Evolutionary conservation across 768 basidiomycete species (phyloP), one percentile per base, ranked within the genome.

Genomic region (Leucogyrophana mollusca): DNA sequence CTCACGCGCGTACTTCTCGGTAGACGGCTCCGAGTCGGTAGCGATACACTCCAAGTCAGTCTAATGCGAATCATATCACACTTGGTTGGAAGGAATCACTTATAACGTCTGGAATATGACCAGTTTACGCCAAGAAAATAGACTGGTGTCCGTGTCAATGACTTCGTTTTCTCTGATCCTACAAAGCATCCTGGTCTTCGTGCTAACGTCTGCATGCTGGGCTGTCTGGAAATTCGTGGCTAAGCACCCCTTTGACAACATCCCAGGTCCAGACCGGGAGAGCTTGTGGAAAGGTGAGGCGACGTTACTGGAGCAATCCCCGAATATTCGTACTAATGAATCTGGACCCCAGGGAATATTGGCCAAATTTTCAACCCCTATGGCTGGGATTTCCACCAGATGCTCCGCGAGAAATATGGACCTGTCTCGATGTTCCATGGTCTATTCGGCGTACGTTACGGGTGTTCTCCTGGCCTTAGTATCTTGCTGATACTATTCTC

Each of bases 401-500:
- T 52, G 47, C 42, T 65, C 4, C 42, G 43, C 2, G 38, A 56
- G 4, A 46, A 48, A 1, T 79, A 70, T 45, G 73, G 73, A 3
- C 70, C 71, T 3, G 63, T 78, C 47, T 72, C 70, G 17, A 76
- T 69, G 53, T 64, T 78, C 4, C 53, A 72, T 30, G 75, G 74
- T 5, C 69, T 77, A 47, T 74, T 77, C 39, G 76, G 77, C 34
- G 75, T 77, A 53, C 41, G 66, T 49, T 11, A 24, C 40, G 34
- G 18, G 6, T 8, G 21, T 34, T 21, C 11, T 30, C 7, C 27
- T 6, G 13, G 27, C 27, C 27, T 13, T 30, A 6, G 27, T 30
- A 30, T 7, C 27, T 7, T 13, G 27, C 13, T 30, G n/a, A n/a
- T n/a, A n/a, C n/a, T 30, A 7, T 30, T 30, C 27, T 13, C 3